These are phyloP conservation scores for Tuber borchii DNA, from an alignment of 495 filamentous ascomycete species.

Conservation along the genomic window DNA sequence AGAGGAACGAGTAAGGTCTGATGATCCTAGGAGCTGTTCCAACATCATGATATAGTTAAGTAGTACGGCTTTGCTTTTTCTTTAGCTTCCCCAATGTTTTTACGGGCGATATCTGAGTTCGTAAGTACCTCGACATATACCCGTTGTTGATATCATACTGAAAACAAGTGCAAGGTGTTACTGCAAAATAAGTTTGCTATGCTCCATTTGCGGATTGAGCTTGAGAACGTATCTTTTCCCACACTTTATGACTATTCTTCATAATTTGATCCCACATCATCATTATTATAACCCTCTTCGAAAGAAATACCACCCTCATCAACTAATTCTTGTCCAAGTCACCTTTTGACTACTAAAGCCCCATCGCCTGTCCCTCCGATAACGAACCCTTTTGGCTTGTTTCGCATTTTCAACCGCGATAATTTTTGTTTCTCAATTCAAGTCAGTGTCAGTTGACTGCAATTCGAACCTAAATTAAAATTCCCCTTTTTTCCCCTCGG, in stretches of 20 bases:
- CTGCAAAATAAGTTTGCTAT: not conserved
- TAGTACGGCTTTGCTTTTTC: not conserved
- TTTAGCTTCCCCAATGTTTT: not conserved
- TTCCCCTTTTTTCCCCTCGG: not conserved
- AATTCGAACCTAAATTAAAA: not conserved
- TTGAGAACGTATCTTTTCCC: not conserved
- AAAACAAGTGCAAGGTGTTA: not conserved
- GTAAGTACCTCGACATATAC: not conserved
- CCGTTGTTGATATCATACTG: not conserved
- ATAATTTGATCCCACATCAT: not conserved
- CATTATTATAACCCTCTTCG: not conserved
- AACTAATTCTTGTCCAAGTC: not conserved
- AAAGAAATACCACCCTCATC: not conserved
- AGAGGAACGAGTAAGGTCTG: not conserved
- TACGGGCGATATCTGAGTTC: not conserved
- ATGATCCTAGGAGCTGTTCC: not conserved
- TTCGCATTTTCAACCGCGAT: not conserved
- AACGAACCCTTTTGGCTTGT: not conserved
- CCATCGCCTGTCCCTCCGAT: not conserved
- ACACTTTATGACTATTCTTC: not conserved
- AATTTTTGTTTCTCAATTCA: not conserved
- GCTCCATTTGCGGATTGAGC: not conserved
- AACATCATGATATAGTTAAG: not conserved
- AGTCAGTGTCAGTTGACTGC: not conserved
- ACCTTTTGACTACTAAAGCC: not conserved